These are phyloP conservation scores for Lagerstroemia fauriei DNA, from an alignment of 441 rosid species.

Conservation along the genomic window DNA sequence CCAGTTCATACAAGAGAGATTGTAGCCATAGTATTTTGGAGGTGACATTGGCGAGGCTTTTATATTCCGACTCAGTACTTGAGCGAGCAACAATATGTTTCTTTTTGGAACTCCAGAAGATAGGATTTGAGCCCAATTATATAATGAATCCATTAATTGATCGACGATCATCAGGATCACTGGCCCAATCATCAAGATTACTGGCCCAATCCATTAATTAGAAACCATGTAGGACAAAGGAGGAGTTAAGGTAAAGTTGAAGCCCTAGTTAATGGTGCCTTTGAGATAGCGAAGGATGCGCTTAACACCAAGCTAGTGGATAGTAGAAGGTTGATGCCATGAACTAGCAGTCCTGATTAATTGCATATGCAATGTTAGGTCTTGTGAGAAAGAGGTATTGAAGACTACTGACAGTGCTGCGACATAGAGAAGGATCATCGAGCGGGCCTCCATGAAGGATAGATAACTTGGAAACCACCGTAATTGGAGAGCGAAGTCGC, in stretches of 20 bases:
- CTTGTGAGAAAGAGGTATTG: neutral
- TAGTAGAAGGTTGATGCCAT: neutral
- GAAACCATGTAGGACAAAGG: neutral
- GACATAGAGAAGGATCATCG: too few species aligned
- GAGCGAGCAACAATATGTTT: neutral
- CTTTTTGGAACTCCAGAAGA: neutral
- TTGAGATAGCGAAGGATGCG: neutral
- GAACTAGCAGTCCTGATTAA: neutral
- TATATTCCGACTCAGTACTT: too few species aligned
- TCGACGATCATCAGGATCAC: neutral
- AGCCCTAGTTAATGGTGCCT: neutral
- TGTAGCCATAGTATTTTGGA: too few species aligned
- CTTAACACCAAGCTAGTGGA: too few species aligned
- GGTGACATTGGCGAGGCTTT: too few species aligned
- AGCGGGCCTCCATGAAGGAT: too few species aligned
- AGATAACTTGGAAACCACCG: too few species aligned
- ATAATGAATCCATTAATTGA: neutral
- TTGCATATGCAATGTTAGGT: neutral
- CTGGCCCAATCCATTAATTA: neutral
- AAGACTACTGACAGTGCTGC: too few species aligned
- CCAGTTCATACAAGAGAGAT: too few species aligned
- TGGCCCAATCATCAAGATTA: too few species aligned
- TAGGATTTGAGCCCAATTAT: neutral
- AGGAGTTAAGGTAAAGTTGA: neutral
- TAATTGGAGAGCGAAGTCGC: too few species aligned